Base-by-base conservation (phyloP, 371 early-diverging fungal species). In the Smittium mucronatum region DNA sequence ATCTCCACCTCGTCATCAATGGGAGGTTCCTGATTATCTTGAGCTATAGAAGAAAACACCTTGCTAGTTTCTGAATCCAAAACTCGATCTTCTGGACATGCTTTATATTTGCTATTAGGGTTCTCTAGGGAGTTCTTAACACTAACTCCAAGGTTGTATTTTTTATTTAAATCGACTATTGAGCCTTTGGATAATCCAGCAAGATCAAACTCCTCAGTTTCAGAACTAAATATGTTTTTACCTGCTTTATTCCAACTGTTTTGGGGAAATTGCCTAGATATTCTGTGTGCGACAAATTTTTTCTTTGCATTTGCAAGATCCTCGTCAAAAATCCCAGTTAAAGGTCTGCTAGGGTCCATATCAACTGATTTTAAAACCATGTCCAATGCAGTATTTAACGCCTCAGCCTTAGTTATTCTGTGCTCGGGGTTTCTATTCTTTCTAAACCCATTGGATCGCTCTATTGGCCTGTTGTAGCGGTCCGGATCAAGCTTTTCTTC, bases 1-100 rank as follows among this genome's bases (percentile, higher is more conserved):
- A 57, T 59, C 34, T 78, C 78, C n/a, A 78, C 73, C 63, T 78
- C 78, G 2, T 69, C 47, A 16, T 70, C 78, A 63, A 15, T 32
- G 26, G 21, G 17, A 26, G 57, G 21, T 5, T 5, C 5, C 26
- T 33, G 29, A n/a, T 61, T 61, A 61, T 33, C 63, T 57, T 57
- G 57, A 57, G 57, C 57, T 21, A 21, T 26, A 11, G 26, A 5
- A n/a, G 5, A 5, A 61, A 30, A 30, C 11, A 30, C n/a, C 5
- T 61, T n/a, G 11, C n/a, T 61, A 15, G 5, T 30, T 15, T 28
- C 63, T 15, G 33, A 28, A 5, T 61, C 33, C 5, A 16, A 16
- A 2, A n/a, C 25, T 65, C 5, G 26, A 34, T 31, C 34, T 11
- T 65, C 65, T 65, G 65, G 32, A 34, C 34, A 5, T 2, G n/a